phyloP scores from a whole-genome alignment of 768 basidiomycete genomes.

The Tulasnella sp. region DNA sequence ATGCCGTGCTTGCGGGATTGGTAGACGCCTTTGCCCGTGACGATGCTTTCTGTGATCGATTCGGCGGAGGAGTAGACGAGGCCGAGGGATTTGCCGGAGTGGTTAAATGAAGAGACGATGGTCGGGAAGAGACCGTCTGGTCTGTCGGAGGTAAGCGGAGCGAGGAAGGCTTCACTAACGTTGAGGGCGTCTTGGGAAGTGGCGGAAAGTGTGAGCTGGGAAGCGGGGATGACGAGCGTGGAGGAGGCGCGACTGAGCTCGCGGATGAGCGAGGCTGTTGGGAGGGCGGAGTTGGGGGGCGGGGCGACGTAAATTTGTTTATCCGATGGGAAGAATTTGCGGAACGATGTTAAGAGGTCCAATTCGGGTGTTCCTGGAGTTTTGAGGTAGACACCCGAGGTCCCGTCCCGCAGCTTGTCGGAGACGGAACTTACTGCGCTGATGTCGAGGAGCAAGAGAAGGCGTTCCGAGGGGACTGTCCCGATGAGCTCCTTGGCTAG shows the following conservation, averaged over 20 bases:
- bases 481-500: constrained; percentile 64
- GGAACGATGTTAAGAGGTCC: constrained; percentile 72
- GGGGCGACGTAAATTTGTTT: constrained; percentile 16
- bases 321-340: constrained; percentile 57
- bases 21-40: constrained; percentile 88
- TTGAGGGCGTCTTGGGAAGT: constrained; percentile 61
- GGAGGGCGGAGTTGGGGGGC: constrained; percentile 45
- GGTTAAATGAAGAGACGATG: constrained; percentile 65
- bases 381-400: constrained; percentile 78
- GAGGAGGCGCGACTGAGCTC: constrained; percentile 58
- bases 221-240: constrained; percentile 66
- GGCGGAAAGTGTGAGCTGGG: constrained; percentile 58
- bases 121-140: constrained; percentile 92
- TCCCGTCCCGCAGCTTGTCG: constrained; percentile 65
- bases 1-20: constrained; percentile 94
- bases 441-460: constrained; percentile 73
- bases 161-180: constrained; percentile 80
- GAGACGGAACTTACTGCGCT: constrained; percentile 69
- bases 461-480: constrained; percentile 63
- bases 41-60: constrained; percentile 81
- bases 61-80: constrained; percentile 91
- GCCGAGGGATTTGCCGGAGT: constrained; percentile 75
- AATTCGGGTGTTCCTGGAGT: constrained; percentile 59
- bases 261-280: constrained; percentile 57
- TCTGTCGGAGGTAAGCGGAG: constrained; percentile 78